Base-by-base conservation (phyloP, 202 grass and related monocot species). In the Schoenoplectus triqueter region DNA sequence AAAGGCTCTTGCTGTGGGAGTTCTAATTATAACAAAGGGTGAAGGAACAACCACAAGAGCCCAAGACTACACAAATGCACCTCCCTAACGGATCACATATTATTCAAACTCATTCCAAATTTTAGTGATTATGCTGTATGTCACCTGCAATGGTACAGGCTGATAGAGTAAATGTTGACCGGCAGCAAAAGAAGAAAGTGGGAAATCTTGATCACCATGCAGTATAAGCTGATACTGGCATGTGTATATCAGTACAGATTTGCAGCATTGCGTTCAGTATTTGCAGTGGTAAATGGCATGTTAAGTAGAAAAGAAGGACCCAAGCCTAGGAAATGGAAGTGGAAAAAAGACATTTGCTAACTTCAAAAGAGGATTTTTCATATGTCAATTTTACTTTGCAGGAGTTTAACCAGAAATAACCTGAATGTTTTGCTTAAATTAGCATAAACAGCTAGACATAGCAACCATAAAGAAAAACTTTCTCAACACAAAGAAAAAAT, bases 141-240 rank as follows among this genome's bases (percentile, higher is more conserved):
- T 39, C 20, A 21, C 52, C 18, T 17, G 52, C 22, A 41, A 57
- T n/a, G 10, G 14, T n/a, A 42, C 21, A 42, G 57, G 22, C 59
- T 9, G 22, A 78, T 42, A 57, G 13, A 78, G 22, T 78, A 55
- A 76, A 42, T 78, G 13, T 41, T 42, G 31, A 21, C 73, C 6
- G 5, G 59, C 11, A 59, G 7, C 54, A 60, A 3, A 15, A 78
- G 60, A n/a, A 42, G 40, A 15, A 51, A 3, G 7, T 10, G 7
- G 40, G 54, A 60, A 41, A 61, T 61, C 40, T 44, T 78, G 54
- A 78, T 61, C 5, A n/a, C 31, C 3, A 45, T 78, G 31, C 6
- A 42, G 75, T 55, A 45, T 78, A 52, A 78, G 39, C 54, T 78
- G 22, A 75, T 75, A 54, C 70, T 51, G 18, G n/a, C 17, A 5